Evolutionary conservation across 1,139 yeast genomes (phyloP), one percentile per base, ranked within the genome.

Genomic region (Geotrichum reessii): DNA sequence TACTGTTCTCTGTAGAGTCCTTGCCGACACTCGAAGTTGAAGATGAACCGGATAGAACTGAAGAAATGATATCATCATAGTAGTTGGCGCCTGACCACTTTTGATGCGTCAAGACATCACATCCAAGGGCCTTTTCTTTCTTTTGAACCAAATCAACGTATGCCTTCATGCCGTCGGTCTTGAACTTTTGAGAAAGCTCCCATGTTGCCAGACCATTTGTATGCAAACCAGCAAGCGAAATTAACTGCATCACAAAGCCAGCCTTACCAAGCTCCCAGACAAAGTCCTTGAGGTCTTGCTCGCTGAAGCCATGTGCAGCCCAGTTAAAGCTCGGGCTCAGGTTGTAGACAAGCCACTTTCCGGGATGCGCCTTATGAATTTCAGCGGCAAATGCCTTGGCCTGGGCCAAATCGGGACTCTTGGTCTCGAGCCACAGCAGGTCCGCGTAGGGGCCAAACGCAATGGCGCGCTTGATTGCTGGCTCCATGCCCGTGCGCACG

Each of bases 21-120:
- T 73, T 72, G 11, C 84, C 83, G 2, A 74, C 70, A 8, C 79
- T 73, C 51, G 79, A 75, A 6, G 82, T 78, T 27, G 78, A 71
- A 12, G 78, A 72, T 12, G 80, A 75, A 2, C 83, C 82, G 53
- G 78, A 74, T 58, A 77, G 76, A 9, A 79, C 78, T 19, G 76
- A 70, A 47, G 73, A 72, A 60, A 80, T 71, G 42, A 81, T 69
- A 17, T 77, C 73, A 63, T 81, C 85, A 47, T 76, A 71, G 64
- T 80, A 80, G 63, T 79, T 78, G 17, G 83, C 83, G 8, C 85
- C 85, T 4, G 83, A 79, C 85, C 85, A 81, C 63, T 77, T 79
- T 67, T 81, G 85, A 64, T 81, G 85, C 7, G 83, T 81, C 63
- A 81, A 70, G 8, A 81, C 77, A 64, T 81, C 85, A 63, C 83